These are phyloP conservation scores for Flaveria brownii DNA, from an alignment of 129 eudicot genomes.

Conservation along the genomic window DNA sequence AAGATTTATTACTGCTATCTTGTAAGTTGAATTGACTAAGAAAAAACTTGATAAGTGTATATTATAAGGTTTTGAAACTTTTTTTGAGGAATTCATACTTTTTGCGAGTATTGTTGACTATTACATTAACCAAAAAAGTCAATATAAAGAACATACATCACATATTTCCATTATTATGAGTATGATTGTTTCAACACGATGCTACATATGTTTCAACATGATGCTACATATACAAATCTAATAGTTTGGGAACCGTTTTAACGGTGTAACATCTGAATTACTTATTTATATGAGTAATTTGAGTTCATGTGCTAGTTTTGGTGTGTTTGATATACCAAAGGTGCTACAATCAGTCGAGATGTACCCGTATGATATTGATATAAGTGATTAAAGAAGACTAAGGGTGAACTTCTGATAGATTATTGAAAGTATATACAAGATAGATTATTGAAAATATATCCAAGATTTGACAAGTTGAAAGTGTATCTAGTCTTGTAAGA, in stretches of 20 bases:
- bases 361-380: not conserved
- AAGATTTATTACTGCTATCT: too few relatives aligned
- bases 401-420: not conserved
- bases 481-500: not conserved
- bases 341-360: not conserved
- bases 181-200: too few relatives aligned
- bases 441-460: not conserved
- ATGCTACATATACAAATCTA: too few relatives aligned
- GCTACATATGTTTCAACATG: too few relatives aligned
- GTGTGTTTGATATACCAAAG: not conserved
- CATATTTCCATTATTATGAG: too few relatives aligned
- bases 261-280: not conserved
- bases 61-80: too few relatives aligned
- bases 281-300: not conserved
- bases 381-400: not conserved
- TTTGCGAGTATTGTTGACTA: too few relatives aligned
- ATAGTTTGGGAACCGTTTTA: not conserved
- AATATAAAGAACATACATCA: too few relatives aligned
- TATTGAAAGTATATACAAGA: not conserved
- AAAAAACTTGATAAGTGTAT: too few relatives aligned
- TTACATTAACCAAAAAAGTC: too few relatives aligned
- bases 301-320: not conserved
- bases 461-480: not conserved
- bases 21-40: too few relatives aligned
- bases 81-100: too few relatives aligned